Base-by-base conservation (phyloP, 495 filamentous ascomycete species). In the Cladorrhinum samala region DNA sequence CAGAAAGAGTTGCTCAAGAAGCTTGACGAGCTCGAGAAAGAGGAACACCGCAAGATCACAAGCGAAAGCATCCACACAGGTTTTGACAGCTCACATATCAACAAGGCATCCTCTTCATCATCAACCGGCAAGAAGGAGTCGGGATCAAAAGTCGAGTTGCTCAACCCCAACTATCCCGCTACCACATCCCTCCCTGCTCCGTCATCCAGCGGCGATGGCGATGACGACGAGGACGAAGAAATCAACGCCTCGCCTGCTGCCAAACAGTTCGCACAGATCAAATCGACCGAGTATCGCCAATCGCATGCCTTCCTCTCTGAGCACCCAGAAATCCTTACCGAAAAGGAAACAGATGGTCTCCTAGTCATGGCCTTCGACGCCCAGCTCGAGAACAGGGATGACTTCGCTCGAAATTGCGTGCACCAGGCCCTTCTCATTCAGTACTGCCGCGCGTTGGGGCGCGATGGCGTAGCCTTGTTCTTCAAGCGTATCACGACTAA, bases 401-500 rank as follows among this genome's bases (percentile, higher is more conserved):
- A 85, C 5, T 85, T 86, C 58, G 84, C 91, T 8, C 83, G 86
- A 27, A 87, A 92, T 68, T 96, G 88, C 69, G 91, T 98, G 25
- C 93, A 98, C 71, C 91, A 96, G 67, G 92, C 84, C 9, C 76
- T 98, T 9, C 76, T 98, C 18, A 71, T 97, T 21, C 94, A 97
- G 69, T 98, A 97, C 73, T 98, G 93, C 72, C 81, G 91, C 18
- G 84, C 87, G 13, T 75, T 98, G 5, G 91, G 92, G 47, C 80
- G 79, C 37, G 91, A 97, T 63, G 93, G 94, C 3, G 88, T 96
- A 6, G 78, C 82, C 20, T 70, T 98, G 9, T 98, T 98, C 80
- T 97, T 98, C 77, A 94, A 90, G 71, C 89, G 90, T 49, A 90
- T 98, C 63, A 89, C 87, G n/a, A 96, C 88, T 11, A 81, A 81